These are phyloP conservation scores for Poa annua DNA, from an alignment of 176 grass and related monocot genomes.

Conservation along the genomic window DNA sequence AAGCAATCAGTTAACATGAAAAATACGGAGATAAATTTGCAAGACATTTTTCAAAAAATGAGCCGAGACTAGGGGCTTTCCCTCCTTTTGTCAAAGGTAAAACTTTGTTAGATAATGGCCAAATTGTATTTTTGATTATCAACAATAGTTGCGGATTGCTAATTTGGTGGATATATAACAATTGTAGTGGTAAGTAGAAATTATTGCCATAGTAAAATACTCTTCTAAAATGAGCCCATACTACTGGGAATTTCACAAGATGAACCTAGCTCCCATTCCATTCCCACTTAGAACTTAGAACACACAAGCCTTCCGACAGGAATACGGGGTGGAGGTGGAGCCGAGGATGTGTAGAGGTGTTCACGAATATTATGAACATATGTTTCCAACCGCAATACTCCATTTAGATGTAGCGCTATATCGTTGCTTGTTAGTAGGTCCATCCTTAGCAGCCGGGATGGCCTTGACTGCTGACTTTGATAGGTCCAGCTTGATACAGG, in stretches of 20 bases:
- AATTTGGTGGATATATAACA: background rate
- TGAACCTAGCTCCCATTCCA: background rate
- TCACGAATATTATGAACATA: background rate
- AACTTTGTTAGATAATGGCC: no score
- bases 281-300: background rate
- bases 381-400: background rate
- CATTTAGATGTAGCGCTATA: background rate
- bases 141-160: background rate
- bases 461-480: background rate
- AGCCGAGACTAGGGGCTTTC: no score
- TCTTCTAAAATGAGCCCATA: background rate
- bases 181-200: background rate
- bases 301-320: background rate
- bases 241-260: background rate
- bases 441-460: conserved; percentile 6
- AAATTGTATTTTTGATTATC: background rate
- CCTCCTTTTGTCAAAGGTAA: no score
- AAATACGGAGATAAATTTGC: background rate
- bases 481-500: background rate
- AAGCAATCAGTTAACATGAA: background rate
- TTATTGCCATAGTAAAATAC: background rate
- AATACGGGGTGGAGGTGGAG: no score
- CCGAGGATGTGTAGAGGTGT: background rate
- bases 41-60: background rate
- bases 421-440: background rate